Conservation (phyloP, 2,329 filamentous ascomycete species). For the Metarhizium rileyi region DNA sequence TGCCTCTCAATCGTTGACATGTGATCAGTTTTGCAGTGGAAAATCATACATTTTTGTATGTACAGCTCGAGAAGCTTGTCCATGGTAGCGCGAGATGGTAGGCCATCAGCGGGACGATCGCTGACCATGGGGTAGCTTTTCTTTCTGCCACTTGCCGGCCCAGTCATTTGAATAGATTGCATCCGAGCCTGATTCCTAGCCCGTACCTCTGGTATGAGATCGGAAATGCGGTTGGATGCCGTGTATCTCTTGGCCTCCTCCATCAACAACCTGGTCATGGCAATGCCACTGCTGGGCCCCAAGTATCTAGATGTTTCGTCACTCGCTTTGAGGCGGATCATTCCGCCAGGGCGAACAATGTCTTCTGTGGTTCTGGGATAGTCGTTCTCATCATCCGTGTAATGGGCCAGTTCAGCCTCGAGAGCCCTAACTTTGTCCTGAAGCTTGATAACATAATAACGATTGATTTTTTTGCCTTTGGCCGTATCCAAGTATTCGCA, state of each 20-base stretch:
- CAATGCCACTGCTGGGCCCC: slow-evolving; percentile 89
- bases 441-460: slow-evolving; percentile 85
- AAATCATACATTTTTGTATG: slow-evolving; percentile 62
- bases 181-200: slow-evolving; percentile 44
- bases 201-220: slow-evolving; percentile 71
- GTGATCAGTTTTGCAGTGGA: neutral
- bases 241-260: slow-evolving; percentile 92
- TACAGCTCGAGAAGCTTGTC: slow-evolving; percentile 78
- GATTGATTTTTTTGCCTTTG: slow-evolving; percentile 75
- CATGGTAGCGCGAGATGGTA: slow-evolving; percentile 66
- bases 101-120: slow-evolving; percentile 63
- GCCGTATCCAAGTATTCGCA: slow-evolving; percentile 95
- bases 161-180: slow-evolving; percentile 49
- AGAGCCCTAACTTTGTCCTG: slow-evolving; percentile 77
- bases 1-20: no score
- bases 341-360: slow-evolving; percentile 75
- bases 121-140: slow-evolving; percentile 91
- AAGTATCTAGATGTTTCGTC: slow-evolving; percentile 84
- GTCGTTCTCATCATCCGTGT: slow-evolving; percentile 66
- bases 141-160: slow-evolving; percentile 48
- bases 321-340: slow-evolving; percentile 74
- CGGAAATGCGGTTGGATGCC: slow-evolving; percentile 81
- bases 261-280: slow-evolving; percentile 91
- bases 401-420: slow-evolving; percentile 69
- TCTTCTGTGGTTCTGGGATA: slow-evolving; percentile 66